Conservation (phyloP, 192 early-diverging fungal species). For the Rhizophagus clarus region DNA sequence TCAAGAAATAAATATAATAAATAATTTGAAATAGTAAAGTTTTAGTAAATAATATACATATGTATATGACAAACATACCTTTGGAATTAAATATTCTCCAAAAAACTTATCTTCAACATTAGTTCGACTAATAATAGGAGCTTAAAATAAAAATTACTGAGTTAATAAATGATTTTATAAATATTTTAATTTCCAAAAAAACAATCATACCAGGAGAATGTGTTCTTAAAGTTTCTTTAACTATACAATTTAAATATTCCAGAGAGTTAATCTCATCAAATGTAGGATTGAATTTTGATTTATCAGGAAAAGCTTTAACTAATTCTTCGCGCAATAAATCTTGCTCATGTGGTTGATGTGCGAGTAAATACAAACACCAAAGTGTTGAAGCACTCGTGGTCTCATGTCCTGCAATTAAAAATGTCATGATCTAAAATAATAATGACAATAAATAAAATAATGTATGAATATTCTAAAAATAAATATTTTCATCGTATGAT, state of each 20-base stretch:
- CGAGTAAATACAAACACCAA: conserved; percentile 56
- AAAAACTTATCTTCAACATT: conserved; percentile 39
- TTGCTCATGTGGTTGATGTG: conserved; percentile 47
- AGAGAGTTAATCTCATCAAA: conserved; percentile 53
- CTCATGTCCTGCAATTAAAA: conserved; percentile 54
- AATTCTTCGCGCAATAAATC: conserved; percentile 50
- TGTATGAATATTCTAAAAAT: neutral
- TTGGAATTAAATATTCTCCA: conserved; percentile 52
- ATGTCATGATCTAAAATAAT: neutral
- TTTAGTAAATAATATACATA: neutral
- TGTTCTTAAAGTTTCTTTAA: conserved; percentile 53
- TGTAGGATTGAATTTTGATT: conserved; percentile 38
- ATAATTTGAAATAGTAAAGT: too few relatives aligned
- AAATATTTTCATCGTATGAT: too few relatives aligned
- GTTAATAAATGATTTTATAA: neutral
- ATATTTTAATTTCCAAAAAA: neutral
- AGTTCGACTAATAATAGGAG: conserved; percentile 46
- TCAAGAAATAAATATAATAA: neutral
- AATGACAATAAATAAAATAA: neutral
- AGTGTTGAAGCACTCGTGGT: conserved; percentile 50
- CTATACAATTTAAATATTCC: conserved; percentile 52
- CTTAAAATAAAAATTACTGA: conserved; percentile 4
- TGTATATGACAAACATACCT: conserved; percentile 27
- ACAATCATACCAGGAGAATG: conserved; percentile 42
- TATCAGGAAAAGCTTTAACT: conserved; percentile 40